phyloP scores from a whole-genome alignment of 805 yeast species.

The Lipomyces kockii region DNA sequence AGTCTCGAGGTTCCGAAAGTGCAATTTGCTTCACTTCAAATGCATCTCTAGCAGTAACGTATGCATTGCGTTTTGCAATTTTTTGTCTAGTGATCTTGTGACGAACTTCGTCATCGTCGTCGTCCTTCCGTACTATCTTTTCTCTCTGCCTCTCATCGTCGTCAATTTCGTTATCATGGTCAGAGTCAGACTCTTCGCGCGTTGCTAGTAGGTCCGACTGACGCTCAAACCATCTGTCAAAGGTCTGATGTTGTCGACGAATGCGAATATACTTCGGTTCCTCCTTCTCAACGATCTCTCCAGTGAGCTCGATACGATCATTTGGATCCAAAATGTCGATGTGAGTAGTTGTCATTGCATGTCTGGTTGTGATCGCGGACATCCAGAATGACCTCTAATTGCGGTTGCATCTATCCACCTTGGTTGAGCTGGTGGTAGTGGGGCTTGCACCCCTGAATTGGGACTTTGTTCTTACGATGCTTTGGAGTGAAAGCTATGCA shows the following conservation, averaged over 20 bases:
- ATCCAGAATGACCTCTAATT: neutral
- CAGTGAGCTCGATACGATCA: neutral
- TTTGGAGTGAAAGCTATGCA: no score
- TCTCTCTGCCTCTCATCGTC: neutral
- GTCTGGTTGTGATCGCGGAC: neutral
- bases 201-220: constrained; percentile 1
- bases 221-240: constrained; percentile 6
- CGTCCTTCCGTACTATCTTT: neutral
- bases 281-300: constrained; percentile 2
- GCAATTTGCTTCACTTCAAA: constrained; percentile 2
- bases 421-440: neutral
- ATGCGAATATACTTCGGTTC: neutral
- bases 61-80: constrained; percentile 7
- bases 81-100: neutral
- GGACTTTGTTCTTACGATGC: neutral
- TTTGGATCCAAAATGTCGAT: neutral
- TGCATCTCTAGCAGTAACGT: constrained; percentile 5
- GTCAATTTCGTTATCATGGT: neutral
- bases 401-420: neutral
- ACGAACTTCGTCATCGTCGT: neutral
- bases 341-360: neutral
- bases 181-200: constrained; percentile 2
- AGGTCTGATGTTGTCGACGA: neutral
- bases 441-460: neutral
- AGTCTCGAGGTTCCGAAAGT: constrained; percentile 10